Conservation (phyloP, 768 basidiomycete genomes). For the Lentinula sp. region DNA sequence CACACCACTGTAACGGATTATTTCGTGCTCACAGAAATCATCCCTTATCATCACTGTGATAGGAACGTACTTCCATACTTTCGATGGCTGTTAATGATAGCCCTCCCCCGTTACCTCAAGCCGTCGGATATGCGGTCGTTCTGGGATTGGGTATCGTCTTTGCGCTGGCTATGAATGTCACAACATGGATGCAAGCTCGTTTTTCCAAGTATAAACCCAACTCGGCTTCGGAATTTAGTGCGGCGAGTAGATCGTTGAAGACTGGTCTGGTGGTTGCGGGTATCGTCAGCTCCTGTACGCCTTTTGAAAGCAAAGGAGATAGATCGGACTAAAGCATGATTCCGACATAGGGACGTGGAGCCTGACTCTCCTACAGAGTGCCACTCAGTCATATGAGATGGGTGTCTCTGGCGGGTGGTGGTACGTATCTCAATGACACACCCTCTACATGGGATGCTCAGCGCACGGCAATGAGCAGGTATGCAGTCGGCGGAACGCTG, state of each 20-base stretch:
- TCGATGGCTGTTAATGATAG: too few relatives aligned
- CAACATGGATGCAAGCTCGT: slow-evolving; percentile 9
- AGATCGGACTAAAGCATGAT: neutral
- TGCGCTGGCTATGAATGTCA: slow-evolving; percentile 9
- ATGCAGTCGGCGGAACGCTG: slow-evolving; percentile 16
- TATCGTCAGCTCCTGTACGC: slow-evolving; percentile 11
- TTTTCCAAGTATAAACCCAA: slow-evolving; percentile 6
- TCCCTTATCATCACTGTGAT: neutral
- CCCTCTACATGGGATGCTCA: slow-evolving; percentile 5
- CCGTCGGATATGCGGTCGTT: slow-evolving; percentile 12
- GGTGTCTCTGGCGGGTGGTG: slow-evolving; percentile 18
- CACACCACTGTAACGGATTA: neutral
- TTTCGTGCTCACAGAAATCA: neutral
- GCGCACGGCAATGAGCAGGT: slow-evolving; percentile 2
- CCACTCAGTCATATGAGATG: slow-evolving; percentile 14
- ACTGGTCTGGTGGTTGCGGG: slow-evolving; percentile 17
- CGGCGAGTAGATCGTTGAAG: slow-evolving; percentile 18
- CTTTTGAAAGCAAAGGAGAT: slow-evolving; percentile 1
- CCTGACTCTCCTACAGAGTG: slow-evolving; percentile 15
- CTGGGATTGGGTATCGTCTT: slow-evolving; percentile 13
- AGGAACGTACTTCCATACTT: too few relatives aligned
- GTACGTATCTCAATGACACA: slow-evolving; percentile 26
- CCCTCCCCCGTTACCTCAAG: neutral
- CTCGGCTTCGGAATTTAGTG: slow-evolving; percentile 12
- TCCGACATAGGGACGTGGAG: slow-evolving; percentile 15